Conservation (phyloP, 2,329 filamentous ascomycete species). For the Talaromyces sp. region DNA sequence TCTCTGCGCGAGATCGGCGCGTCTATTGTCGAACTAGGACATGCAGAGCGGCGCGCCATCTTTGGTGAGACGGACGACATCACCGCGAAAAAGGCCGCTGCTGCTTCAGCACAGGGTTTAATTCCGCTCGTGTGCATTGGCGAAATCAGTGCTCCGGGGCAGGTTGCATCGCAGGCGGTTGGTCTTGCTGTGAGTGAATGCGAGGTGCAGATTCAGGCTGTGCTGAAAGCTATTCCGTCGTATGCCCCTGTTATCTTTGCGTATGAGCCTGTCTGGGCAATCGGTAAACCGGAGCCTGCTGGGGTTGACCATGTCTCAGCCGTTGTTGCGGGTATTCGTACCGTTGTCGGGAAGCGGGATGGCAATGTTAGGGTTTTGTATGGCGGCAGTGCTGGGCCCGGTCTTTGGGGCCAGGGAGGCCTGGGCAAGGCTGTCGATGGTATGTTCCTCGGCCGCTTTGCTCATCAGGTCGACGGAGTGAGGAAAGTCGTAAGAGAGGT, state of each 20-base stretch:
- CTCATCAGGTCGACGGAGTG: constrained; percentile 69
- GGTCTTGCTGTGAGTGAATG: constrained; percentile 63
- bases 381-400: constrained; percentile 77
- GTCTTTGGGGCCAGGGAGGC: constrained; percentile 55
- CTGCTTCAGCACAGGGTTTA: constrained; percentile 64
- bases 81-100: constrained; percentile 65
- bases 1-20: constrained; percentile 65
- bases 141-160: constrained; percentile 54
- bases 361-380: constrained; percentile 69
- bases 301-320: constrained; percentile 66
- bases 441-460: constrained; percentile 76
- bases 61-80: constrained; percentile 71
- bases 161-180: constrained; percentile 45
- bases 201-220: constrained; percentile 58
- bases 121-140: constrained; percentile 77
- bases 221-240: constrained; percentile 57
- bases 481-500: constrained; percentile 70
- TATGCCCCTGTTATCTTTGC: constrained; percentile 70
- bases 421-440: constrained; percentile 70
- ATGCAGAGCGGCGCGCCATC: constrained; percentile 69
- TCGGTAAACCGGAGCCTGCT: constrained; percentile 69
- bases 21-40: constrained; percentile 70
- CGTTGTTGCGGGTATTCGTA: constrained; percentile 62
- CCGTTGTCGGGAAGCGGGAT: constrained; percentile 48
- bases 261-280: constrained; percentile 88